Conservation (phyloP, 2,329 filamentous ascomycete genomes). For the Aspergillus calidoustus region DNA sequence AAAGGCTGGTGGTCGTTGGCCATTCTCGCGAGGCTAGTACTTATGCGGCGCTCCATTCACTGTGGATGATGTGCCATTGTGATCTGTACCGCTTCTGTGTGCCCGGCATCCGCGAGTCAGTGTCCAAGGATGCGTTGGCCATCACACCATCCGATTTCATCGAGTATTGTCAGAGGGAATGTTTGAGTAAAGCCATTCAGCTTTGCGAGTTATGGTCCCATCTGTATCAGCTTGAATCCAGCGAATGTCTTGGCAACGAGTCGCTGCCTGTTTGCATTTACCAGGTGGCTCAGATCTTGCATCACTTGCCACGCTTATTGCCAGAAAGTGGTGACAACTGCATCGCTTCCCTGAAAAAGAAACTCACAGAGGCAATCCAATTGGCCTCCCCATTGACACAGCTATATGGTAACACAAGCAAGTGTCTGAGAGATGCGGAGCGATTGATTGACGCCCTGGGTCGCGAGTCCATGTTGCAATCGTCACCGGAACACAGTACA, state of each 20-base stretch:
- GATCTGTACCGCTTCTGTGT: constrained; percentile 10
- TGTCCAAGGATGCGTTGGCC: constrained; percentile 4
- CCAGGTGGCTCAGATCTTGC: constrained; percentile 5
- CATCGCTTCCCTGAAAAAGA: not conserved
- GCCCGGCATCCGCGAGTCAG: constrained; percentile 6
- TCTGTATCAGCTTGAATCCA: constrained; percentile 8
- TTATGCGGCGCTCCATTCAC: constrained; percentile 4
- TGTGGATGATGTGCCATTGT: constrained; percentile 10
- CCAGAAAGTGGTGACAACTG: not conserved
- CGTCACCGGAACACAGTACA: not conserved
- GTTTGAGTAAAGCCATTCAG: not conserved
- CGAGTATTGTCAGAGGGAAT: constrained; percentile 1
- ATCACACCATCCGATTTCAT: not conserved
- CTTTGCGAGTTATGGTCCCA: constrained; percentile 7
- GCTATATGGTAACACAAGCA: not conserved
- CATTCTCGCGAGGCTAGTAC: constrained; percentile 2
- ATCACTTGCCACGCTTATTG: constrained; percentile 5
- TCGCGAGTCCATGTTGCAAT: not conserved
- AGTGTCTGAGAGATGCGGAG: constrained; percentile 1
- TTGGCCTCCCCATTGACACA: not conserved
- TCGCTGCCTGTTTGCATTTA: constrained; percentile 4
- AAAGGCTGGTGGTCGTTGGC: not conserved
- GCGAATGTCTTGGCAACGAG: constrained; percentile 6
- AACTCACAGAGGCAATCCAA: constrained; percentile 5
- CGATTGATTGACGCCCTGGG: not conserved